phyloP scores from a whole-genome alignment of 2,329 filamentous ascomycete genomes.

The Beauveria varroae region DNA sequence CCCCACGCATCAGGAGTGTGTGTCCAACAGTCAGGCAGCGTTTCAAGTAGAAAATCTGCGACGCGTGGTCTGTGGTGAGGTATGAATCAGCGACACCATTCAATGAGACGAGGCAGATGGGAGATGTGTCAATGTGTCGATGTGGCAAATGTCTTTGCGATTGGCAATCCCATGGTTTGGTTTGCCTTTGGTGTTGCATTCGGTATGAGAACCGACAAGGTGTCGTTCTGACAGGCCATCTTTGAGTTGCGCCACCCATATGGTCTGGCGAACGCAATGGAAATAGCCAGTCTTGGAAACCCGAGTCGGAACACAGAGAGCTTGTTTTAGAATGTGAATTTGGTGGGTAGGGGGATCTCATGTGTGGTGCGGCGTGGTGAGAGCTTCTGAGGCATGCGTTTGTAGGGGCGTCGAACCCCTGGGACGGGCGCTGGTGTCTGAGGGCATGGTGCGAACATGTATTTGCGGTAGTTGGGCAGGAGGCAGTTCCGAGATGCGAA shows the following conservation, averaged over 20 bases:
- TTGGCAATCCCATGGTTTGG: not conserved
- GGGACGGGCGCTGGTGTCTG: not conserved
- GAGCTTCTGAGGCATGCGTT: conserved; percentile 9
- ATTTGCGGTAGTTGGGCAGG: not conserved
- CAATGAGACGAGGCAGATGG: not conserved
- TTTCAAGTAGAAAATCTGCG: conserved; percentile 10
- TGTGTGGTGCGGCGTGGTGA: not conserved
- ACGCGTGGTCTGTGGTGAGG: not conserved
- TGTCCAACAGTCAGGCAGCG: conserved; percentile 1
- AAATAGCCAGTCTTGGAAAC: not conserved
- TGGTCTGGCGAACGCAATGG: not conserved
- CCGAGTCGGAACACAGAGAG: conserved; percentile 1
- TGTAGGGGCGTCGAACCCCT: not conserved
- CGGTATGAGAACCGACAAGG: not conserved
- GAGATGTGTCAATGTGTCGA: not conserved
- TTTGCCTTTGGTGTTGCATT: not conserved
- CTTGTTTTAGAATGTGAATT: not conserved
- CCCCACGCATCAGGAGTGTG: conserved; percentile 7
- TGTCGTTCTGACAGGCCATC: not conserved
- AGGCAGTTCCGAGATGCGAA: not conserved
- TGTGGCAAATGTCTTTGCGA: not conserved
- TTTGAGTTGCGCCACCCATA: too few relatives aligned
- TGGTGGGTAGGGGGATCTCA: not conserved
- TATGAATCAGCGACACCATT: not conserved
- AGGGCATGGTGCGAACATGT: not conserved